Evolutionary conservation across 768 basidiomycete species (phyloP).

Genomic region (Trametes maxima): DNA sequence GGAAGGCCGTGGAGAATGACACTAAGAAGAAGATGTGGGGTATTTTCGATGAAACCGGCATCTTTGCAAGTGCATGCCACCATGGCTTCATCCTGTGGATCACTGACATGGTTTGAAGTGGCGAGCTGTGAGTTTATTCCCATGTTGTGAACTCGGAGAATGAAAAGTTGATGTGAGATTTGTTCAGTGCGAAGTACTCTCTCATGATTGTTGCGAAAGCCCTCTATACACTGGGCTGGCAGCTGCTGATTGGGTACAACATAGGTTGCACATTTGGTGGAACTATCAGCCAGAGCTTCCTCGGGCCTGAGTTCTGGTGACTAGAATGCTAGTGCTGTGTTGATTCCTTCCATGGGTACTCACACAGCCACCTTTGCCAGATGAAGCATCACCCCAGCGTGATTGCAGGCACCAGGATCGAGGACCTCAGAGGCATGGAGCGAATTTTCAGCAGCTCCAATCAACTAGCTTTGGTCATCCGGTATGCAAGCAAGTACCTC

Average conservation of each 20-base stretch:
- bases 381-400: no score
- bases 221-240: slow-evolving; percentile 21
- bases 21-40: slow-evolving; percentile 26
- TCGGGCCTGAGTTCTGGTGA: slow-evolving; percentile 8
- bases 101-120: slow-evolving; percentile 31
- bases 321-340: no score
- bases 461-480: no score
- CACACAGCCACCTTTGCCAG: no score
- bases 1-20: slow-evolving; percentile 19
- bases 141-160: no score
- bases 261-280: slow-evolving; percentile 29
- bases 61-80: slow-evolving; percentile 26
- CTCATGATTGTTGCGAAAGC: slow-evolving; percentile 23
- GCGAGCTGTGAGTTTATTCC: slow-evolving; percentile 33
- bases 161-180: no score
- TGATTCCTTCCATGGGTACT: no score
- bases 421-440: no score
- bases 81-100: slow-evolving; percentile 24
- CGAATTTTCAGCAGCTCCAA: no score
- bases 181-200: slow-evolving; percentile 26
- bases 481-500: no score
- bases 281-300: slow-evolving; percentile 20
- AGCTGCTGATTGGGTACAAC: slow-evolving; percentile 26
- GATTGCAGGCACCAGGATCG: no score
- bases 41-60: slow-evolving; percentile 24